Evolutionary conservation across 1,284 basidiomycete species (phyloP).

Genomic region (Trametes hirsuta): DNA sequence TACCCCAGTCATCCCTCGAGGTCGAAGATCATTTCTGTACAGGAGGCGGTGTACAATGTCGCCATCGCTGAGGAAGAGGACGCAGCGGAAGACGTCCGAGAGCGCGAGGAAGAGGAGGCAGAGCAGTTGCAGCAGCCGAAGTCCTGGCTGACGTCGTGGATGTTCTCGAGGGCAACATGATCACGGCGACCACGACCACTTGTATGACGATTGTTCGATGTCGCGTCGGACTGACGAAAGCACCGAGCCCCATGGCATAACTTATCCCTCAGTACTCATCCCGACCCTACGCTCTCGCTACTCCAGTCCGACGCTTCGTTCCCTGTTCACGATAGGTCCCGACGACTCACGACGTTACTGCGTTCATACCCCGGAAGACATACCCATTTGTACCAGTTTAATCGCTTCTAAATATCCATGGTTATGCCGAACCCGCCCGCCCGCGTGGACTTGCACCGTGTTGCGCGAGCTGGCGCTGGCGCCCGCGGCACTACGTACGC

Average conservation of each 20-base stretch:
- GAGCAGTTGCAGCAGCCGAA: slow-evolving; percentile 47
- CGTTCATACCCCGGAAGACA: slow-evolving; percentile 25
- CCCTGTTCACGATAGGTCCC: neutral
- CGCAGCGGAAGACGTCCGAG: slow-evolving; percentile 52
- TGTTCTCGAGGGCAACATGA: slow-evolving; percentile 47
- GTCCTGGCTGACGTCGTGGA: slow-evolving; percentile 66
- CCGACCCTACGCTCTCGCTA: slow-evolving; percentile 2
- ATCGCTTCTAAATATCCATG: slow-evolving; percentile 31
- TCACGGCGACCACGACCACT: slow-evolving; percentile 20
- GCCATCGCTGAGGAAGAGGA: slow-evolving; percentile 69
- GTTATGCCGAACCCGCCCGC: slow-evolving; percentile 27
- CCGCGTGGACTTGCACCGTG: slow-evolving; percentile 15
- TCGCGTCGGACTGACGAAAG: neutral
- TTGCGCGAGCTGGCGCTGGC: neutral
- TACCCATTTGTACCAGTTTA: slow-evolving; percentile 24
- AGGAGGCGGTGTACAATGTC: slow-evolving; percentile 65
- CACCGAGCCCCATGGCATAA: slow-evolving; percentile 11
- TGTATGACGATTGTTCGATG: slow-evolving; percentile 18
- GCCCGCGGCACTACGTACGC: neutral
- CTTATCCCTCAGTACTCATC: slow-evolving; percentile 18
- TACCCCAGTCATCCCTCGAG: slow-evolving; percentile 3
- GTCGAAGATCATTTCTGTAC: slow-evolving; percentile 44
- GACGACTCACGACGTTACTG: slow-evolving; percentile 8
- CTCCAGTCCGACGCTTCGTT: slow-evolving; percentile 5
- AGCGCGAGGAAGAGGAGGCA: slow-evolving; percentile 54